Evolutionary conservation across 2,329 filamentous ascomycete species (phyloP), one percentile per base, ranked within the genome.

Genomic region (Colletotrichum sp.): DNA sequence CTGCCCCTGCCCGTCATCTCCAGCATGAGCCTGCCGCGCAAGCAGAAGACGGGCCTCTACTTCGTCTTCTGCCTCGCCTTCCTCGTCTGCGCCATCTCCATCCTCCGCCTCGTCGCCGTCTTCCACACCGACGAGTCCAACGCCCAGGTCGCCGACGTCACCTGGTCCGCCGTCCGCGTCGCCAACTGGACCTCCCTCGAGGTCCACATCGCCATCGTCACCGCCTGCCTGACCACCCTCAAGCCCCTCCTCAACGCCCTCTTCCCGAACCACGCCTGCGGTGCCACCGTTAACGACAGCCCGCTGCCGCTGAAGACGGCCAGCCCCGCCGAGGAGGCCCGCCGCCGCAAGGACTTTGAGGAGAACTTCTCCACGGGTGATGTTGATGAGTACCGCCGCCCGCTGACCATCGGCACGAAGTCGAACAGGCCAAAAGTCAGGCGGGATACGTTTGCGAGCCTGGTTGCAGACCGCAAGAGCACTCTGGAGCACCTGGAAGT

Each of bases 1-100:
- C 77, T 89, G 34, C 88, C 88, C 0, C 79, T 86, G 5, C 81
- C 88, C 28, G 82, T 89, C 26, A 85, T 88, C 8, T 83, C 85
- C 79, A 84, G 86, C 13, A 80, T 89, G 12, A 81, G 84, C n/a
- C 84, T 89, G 52, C 83, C 87, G 2, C 79, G 69, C 16, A 78
- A 83, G 10, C 87, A 89, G 78, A 89, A 88, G 79, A 70, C 85
- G 24, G 85, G 83, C 0, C 49, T 80, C 4, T 70, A 76, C 30
- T 79, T 88, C 7, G 85, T 87, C 59, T 85, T 86, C 59, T 85
- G 87, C 55, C 84, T 86, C 36, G 85, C 78, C 83, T 86, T 81
- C 80, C 85, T 88, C 39, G 83, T 85, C 68, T 85, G 83, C 78
- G 77, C 82, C 64, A 79, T 86, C 62, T 84, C 84, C 4, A 78